Evolutionary conservation across 2,329 filamentous ascomycete genomes (phyloP).

Genomic region (Claviceps purpurea): DNA sequence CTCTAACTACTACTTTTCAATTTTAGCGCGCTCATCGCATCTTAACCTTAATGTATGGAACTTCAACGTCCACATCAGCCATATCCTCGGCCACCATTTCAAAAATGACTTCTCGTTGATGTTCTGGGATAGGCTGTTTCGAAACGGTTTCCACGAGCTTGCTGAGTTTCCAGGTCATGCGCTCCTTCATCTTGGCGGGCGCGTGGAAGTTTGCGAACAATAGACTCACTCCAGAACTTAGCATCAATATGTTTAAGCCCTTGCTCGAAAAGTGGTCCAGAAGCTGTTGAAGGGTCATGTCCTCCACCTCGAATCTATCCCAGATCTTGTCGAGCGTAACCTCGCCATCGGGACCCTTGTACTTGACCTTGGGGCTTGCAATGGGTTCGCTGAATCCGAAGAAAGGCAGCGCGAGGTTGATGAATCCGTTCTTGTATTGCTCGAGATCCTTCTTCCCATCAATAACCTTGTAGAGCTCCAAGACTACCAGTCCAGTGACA

Average conservation of each 20-base stretch:
- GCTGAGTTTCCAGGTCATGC: constrained; percentile 72
- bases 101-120: constrained; percentile 93
- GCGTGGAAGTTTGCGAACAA: constrained; percentile 91
- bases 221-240: constrained; percentile 93
- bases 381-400: constrained; percentile 98
- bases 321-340: constrained; percentile 90
- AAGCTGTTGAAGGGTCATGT: constrained; percentile 77
- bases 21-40: constrained; percentile 23
- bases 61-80: constrained; percentile 86
- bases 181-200: constrained; percentile 64
- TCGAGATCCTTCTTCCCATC: constrained; percentile 95
- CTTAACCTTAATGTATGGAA: constrained; percentile 91
- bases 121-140: constrained; percentile 79
- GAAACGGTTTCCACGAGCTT: constrained; percentile 77
- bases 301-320: constrained; percentile 86
- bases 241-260: constrained; percentile 77
- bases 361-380: constrained; percentile 81
- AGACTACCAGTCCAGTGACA: constrained; percentile 81
- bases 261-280: constrained; percentile 67
- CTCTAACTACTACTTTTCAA: neutral
- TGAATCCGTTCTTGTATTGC: constrained; percentile 98
- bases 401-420: constrained; percentile 92
- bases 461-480: constrained; percentile 93
- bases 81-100: constrained; percentile 87
- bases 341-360: constrained; percentile 64